Base-by-base conservation (phyloP, 2,329 filamentous ascomycete species). In the Hypoxylon rubiginosum region DNA sequence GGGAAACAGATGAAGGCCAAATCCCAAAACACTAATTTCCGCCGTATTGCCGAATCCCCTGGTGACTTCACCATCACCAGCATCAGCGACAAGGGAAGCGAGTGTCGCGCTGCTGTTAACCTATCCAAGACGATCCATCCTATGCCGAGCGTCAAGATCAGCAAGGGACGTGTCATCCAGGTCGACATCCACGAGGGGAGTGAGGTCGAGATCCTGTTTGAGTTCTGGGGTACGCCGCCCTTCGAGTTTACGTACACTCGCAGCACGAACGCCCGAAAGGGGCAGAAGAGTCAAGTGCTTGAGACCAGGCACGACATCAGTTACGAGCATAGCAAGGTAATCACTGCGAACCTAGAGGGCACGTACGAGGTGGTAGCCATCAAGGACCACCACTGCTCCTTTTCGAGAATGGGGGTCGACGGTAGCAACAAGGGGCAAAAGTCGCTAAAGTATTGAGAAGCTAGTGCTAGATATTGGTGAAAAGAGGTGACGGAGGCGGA, bases 221-320 rank as follows among this genome's bases (percentile, higher is more conserved):
- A 97, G 74, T 99, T 99, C 81, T 94, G 92, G 83, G 96, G 97
- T 61, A 94, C 92, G 5, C 94, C 96, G 67, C 96, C 96, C 0
- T 99, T 99, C 75, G 96, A 98, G 80, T 99, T 98, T 77, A 97
- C 95, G 62, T 98, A 97, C 79, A 98, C 94, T 19, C 87, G 96
- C 67, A 96, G 91, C 79, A 93, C 93, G 48, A 97, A 97, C 77
- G 90, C 90, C 58, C 91, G 87, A 64, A 93, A 90, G 81, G 91
- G 91, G 1, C 92, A 93, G 78, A 92, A 90, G 75, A 89, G 91
- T 39, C 86, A 90, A 73, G 88, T 99, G 34, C 85, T 99, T 17
- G 97, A 99, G 82, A 97, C 97, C 70, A 89, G 92, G 72, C 94
- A 96, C 71, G 94, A 97, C 73, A 85, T 92, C 17, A 95, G 92